Base-by-base conservation (phyloP, 2,329 filamentous ascomycete species). In the Sphaceloma murrayae region DNA sequence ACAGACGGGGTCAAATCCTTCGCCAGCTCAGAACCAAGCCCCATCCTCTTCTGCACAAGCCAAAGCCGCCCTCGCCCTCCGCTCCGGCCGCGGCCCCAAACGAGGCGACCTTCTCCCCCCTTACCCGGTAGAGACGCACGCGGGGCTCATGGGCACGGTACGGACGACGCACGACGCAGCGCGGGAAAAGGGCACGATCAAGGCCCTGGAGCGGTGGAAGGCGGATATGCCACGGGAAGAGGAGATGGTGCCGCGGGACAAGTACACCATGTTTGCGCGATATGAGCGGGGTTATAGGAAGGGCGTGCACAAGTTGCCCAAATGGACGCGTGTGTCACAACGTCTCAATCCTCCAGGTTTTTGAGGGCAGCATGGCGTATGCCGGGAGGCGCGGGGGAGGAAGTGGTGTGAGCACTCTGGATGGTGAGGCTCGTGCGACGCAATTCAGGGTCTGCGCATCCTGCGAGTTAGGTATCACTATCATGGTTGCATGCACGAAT, bases 221-320 rank as follows among this genome's bases (percentile, higher is more conserved):
- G 73, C 74, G 27, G 86, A 94, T 66, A 98, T 98, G 91, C 91
- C 91, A 16, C 83, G 78, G 18, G 91, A 98, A 73, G 75, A 78
- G 58, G 87, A 96, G 72, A 98, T 98, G 91, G 62, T 94, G 62
- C 82, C 91, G 34, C 82, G 78, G 66, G 91, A 98, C 69, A 98
- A 98, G 69, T 98, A 98, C 69, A 94, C 86, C 19, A 82, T 98
- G 58, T 98, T 96, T 66, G 89, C 94, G 66, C 80, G 88, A 56
- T 95, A 96, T 67, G 87, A 84, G 63, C 94, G 88, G 78, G 80
- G 77, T 56, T 98, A 96, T 65, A 75, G 91, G 62, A 98, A 98
- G 77, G 85, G 87, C 46, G 88, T 98, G 63, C 89, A 96, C 68
- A 96, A 67, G 50, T 49, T 68, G 52, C 65, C 65, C 5, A 68